Conservation (phyloP, 805 yeast species). For the Cyberlindnera americana region DNA sequence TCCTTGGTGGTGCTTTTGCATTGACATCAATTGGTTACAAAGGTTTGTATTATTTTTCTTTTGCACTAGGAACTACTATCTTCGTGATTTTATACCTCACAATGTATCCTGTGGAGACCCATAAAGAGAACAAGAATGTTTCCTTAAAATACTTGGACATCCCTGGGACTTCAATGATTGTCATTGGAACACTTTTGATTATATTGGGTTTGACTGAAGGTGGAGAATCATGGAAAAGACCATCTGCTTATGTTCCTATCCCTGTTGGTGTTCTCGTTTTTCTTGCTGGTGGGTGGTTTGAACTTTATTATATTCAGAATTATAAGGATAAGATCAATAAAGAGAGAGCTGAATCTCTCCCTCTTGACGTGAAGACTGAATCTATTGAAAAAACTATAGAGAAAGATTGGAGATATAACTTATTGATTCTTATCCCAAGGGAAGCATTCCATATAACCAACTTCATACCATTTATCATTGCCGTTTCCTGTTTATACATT, state of each 20-base stretch:
- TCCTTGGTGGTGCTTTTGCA: slow-evolving; percentile 45
- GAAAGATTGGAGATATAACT: slow-evolving; percentile 9
- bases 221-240: slow-evolving; percentile 39
- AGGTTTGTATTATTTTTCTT: slow-evolving; percentile 36
- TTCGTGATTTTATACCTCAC: slow-evolving; percentile 26
- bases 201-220: slow-evolving; percentile 45
- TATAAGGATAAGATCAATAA: background rate
- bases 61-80: slow-evolving; percentile 28
- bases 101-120: slow-evolving; percentile 29
- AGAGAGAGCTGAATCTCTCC: slow-evolving; percentile 14
- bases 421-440: slow-evolving; percentile 30
- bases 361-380: slow-evolving; percentile 32
- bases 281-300: background rate
- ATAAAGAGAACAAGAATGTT: slow-evolving; percentile 15
- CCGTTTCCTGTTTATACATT: background rate
- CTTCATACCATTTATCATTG: slow-evolving; percentile 23
- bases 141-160: slow-evolving; percentile 32
- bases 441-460: slow-evolving; percentile 27
- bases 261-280: slow-evolving; percentile 11
- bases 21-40: slow-evolving; percentile 35
- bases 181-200: slow-evolving; percentile 35
- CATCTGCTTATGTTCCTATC: slow-evolving; percentile 41
- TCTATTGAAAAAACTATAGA: no score
- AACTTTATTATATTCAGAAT: background rate
- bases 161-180: slow-evolving; percentile 31